Evolutionary conservation across 2,329 filamentous ascomycete species (phyloP).

Genomic region (Xylariaceae sp.): DNA sequence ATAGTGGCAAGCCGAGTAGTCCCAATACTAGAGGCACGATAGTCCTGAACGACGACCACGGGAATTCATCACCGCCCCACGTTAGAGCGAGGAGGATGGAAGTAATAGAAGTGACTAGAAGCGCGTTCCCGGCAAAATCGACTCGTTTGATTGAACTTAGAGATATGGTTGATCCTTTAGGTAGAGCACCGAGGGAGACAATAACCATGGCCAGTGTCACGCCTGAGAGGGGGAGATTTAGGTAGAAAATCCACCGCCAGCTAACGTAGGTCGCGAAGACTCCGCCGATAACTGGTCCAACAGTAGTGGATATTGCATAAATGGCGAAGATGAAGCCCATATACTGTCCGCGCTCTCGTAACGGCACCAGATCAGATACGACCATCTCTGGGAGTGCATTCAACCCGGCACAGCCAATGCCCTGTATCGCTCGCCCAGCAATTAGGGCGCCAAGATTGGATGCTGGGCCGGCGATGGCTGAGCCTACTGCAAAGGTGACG

Average conservation of each 20-base stretch:
- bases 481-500: background rate
- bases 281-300: no score
- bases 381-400: background rate
- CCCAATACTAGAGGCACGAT: slow-evolving; percentile 16
- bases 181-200: no score
- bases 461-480: background rate
- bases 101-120: slow-evolving; percentile 13
- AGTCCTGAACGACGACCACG: slow-evolving; percentile 13
- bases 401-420: background rate
- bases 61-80: slow-evolving; percentile 9
- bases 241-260: slow-evolving; percentile 1
- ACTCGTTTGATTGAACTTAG: no score
- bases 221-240: slow-evolving; percentile 1
- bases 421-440: background rate
- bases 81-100: slow-evolving; percentile 15
- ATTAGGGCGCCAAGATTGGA: background rate
- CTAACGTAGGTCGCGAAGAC: no score
- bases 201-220: no score
- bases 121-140: slow-evolving; percentile 18
- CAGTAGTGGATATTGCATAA: no score
- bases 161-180: no score
- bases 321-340: background rate
- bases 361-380: background rate
- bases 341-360: background rate
- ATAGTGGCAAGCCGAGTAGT: slow-evolving; percentile 11